Conservation (phyloP, 495 filamentous ascomycete species). For the Physcia stellaris region DNA sequence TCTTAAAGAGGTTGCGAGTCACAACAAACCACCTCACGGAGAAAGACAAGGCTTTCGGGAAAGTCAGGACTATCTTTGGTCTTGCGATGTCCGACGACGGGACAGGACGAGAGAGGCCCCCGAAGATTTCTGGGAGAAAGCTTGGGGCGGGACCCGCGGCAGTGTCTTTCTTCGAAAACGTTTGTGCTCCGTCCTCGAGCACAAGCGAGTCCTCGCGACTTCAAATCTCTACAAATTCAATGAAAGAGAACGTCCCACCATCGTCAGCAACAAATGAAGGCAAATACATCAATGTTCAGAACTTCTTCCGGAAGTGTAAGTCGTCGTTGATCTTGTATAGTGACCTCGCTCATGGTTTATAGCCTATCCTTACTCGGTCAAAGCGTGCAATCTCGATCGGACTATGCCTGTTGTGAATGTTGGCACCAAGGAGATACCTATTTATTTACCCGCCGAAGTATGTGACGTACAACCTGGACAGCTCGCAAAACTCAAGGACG, state of each 20-base stretch:
- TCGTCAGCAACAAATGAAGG: too few relatives aligned
- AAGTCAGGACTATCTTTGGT: neutral
- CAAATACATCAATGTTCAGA: neutral
- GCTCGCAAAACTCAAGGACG: constrained; percentile 38
- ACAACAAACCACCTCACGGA: neutral
- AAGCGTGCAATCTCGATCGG: too few relatives aligned
- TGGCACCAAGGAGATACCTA: constrained; percentile 40
- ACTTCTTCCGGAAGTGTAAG: neutral
- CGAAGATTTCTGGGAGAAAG: neutral
- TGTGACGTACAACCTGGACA: constrained; percentile 55
- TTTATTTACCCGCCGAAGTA: constrained; percentile 54
- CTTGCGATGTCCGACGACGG: neutral
- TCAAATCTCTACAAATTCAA: neutral
- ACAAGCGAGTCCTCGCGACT: neutral
- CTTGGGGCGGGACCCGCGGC: neutral
- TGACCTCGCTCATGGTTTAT: too few relatives aligned
- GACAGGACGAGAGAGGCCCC: neutral
- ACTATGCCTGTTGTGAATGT: constrained; percentile 60
- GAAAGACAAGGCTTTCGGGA: neutral
- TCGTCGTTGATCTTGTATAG: too few relatives aligned
- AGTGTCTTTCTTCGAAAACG: neutral
- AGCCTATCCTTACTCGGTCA: too few relatives aligned
- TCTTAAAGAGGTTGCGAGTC: neutral
- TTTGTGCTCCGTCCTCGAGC: neutral
- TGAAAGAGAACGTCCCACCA: too few relatives aligned